Conservation (phyloP, 768 basidiomycete species). For the Lyophyllum atratum region DNA sequence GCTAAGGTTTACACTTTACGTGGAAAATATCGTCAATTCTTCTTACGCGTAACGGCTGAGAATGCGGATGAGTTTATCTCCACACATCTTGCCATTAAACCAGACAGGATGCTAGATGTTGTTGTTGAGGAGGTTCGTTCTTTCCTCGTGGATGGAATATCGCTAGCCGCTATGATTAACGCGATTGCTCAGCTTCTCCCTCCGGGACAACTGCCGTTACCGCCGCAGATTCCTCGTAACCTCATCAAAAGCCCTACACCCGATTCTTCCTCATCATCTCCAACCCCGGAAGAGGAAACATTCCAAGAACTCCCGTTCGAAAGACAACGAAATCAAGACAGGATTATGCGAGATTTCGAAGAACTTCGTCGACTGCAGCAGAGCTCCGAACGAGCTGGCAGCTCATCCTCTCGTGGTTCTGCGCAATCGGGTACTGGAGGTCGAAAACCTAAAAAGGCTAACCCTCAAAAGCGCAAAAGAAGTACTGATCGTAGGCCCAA, state of each 20-base stretch:
- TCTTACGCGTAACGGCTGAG: conserved; percentile 60
- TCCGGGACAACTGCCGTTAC: conserved; percentile 31
- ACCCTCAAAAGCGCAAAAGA: neutral
- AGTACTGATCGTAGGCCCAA: neutral
- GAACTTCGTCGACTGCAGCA: conserved; percentile 1
- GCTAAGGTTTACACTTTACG: conserved; percentile 68
- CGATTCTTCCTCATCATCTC: conserved; percentile 14
- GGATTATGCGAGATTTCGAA: conserved; percentile 1
- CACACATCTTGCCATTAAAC: conserved; percentile 57
- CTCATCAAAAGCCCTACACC: conserved; percentile 18
- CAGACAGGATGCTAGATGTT: conserved; percentile 56
- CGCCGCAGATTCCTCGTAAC: conserved; percentile 34
- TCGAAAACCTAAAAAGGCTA: neutral
- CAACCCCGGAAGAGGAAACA: conserved; percentile 8
- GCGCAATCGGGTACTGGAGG: neutral
- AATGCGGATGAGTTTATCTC: conserved; percentile 51
- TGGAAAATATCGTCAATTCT: conserved; percentile 68
- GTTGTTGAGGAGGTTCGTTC: conserved; percentile 59
- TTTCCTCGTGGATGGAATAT: neutral
- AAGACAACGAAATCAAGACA: conserved; percentile 2
- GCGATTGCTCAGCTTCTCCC: conserved; percentile 30
- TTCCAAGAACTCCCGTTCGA: neutral
- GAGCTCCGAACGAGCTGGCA: neutral
- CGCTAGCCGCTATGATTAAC: conserved; percentile 1
- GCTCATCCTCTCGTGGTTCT: neutral